phyloP scores from a whole-genome alignment of 257 asterid species.

The Handroanthus guayacan region DNA sequence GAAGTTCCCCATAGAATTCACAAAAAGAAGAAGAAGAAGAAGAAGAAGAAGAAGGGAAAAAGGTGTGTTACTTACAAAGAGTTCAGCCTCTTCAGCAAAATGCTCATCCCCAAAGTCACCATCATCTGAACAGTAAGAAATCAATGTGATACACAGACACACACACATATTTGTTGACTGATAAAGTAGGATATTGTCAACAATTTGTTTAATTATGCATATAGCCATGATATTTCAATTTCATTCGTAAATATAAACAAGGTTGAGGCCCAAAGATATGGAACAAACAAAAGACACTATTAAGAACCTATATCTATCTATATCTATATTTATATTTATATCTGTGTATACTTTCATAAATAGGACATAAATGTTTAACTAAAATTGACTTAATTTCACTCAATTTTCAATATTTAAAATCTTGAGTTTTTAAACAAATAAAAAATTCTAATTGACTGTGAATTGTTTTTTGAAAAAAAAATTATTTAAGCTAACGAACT shows the following conservation, averaged over 20 bases:
- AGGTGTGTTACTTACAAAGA: slow-evolving; percentile 50
- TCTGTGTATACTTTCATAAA: no score
- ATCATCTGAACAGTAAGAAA: slow-evolving; percentile 51
- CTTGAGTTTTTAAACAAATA: no score
- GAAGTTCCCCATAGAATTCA: not conserved
- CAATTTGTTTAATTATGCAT: not conserved
- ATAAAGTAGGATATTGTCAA: slow-evolving; percentile 1
- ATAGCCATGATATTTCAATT: not conserved
- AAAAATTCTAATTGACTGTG: no score
- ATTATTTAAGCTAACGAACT: no score
- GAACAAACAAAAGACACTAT: not conserved
- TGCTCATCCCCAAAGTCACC: slow-evolving; percentile 63
- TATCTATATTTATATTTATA: no score
- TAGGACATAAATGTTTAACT: no score
- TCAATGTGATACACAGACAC: not conserved
- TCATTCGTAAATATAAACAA: not conserved
- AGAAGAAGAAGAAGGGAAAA: not conserved
- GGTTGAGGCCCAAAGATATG: not conserved
- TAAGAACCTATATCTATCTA: not conserved
- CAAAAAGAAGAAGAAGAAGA: not conserved
- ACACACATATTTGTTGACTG: not conserved
- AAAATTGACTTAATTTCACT: no score
- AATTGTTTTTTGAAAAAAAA: no score
- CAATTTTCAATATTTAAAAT: no score
- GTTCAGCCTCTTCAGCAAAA: slow-evolving; percentile 70